Percentiles rank a stretch among this genome's conserved stretches.
These are phyloP conservation scores for Gaultheria prostrata DNA, from an alignment of 148 eudicot genomes.

Conservation along the genomic window DNA sequence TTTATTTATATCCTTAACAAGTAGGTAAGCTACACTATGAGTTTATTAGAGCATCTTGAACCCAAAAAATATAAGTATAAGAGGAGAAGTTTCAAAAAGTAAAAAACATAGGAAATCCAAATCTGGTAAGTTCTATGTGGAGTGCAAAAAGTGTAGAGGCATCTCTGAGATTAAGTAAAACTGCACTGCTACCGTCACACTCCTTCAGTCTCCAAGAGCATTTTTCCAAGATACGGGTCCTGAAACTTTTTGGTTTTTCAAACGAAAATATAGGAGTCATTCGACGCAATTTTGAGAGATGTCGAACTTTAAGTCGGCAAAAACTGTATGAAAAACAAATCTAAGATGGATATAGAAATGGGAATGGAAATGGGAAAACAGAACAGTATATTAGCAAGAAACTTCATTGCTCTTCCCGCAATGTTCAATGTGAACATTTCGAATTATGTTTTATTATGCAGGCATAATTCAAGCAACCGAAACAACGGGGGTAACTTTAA, in stretches of 20 bases:
- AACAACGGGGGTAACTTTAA: not conserved
- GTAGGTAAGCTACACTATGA: not conserved
- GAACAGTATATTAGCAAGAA: slow-evolving; percentile 1
- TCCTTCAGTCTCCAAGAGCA: not conserved
- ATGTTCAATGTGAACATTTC: not conserved
- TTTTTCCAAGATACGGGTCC: not conserved
- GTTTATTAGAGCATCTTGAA: not conserved
- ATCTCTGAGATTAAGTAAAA: not conserved
- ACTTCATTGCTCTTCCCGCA: not conserved
- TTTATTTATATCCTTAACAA: no score
- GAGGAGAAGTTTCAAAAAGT: not conserved
- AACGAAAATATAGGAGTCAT: not conserved
- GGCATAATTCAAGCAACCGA: slow-evolving; percentile 4
- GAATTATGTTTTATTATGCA: not conserved
- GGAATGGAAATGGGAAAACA: not conserved
- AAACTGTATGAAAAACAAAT: not conserved
- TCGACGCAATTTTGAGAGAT: not conserved
- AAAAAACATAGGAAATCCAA: not conserved
- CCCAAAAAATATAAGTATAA: not conserved
- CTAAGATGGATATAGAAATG: not conserved
- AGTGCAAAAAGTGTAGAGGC: not conserved
- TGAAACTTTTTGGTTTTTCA: not conserved
- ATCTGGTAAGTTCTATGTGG: not conserved
- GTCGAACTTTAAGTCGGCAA: not conserved
- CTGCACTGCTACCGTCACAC: not conserved